These are phyloP conservation scores for Metschnikowia kofuensis DNA, from an alignment of 805 yeast genomes.

Conservation along the genomic window DNA sequence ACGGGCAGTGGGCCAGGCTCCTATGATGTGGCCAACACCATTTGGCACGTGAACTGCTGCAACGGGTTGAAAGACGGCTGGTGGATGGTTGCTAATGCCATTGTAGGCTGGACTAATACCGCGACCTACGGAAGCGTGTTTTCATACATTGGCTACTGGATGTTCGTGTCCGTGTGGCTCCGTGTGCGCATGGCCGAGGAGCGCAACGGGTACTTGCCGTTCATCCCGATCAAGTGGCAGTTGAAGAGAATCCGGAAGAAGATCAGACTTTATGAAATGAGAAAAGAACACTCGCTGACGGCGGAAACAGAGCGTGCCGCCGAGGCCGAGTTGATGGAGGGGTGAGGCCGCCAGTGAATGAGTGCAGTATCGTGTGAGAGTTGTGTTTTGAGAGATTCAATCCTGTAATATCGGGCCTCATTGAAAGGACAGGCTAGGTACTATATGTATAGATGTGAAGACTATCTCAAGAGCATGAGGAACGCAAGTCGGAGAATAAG, in stretches of 20 bases:
- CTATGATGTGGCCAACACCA: conserved; percentile 37
- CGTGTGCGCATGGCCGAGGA: conserved; percentile 34
- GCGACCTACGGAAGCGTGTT: conserved; percentile 45
- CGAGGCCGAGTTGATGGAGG: conserved; percentile 13
- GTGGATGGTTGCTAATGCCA: conserved; percentile 47
- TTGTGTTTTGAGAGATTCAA: no score
- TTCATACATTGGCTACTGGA: conserved; percentile 38
- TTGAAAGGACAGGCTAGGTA: no score
- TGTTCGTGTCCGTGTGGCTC: conserved; percentile 30
- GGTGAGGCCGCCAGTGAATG: neutral
- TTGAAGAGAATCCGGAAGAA: conserved; percentile 48
- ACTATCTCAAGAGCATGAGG: no score
- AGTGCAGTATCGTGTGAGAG: no score
- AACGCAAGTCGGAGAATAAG: no score
- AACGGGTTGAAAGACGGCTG: conserved; percentile 43
- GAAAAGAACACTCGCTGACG: conserved; percentile 6
- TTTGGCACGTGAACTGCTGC: conserved; percentile 49
- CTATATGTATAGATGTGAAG: no score
- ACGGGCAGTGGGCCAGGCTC: conserved; percentile 48
- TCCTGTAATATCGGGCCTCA: no score
- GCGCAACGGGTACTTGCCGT: conserved; percentile 35
- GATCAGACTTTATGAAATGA: conserved; percentile 16
- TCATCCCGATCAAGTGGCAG: conserved; percentile 62
- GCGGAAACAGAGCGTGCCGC: conserved; percentile 12
- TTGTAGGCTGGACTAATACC: conserved; percentile 46